phyloP scores from a whole-genome alignment of 345 rosid species.

The Pistacia integerrima region DNA sequence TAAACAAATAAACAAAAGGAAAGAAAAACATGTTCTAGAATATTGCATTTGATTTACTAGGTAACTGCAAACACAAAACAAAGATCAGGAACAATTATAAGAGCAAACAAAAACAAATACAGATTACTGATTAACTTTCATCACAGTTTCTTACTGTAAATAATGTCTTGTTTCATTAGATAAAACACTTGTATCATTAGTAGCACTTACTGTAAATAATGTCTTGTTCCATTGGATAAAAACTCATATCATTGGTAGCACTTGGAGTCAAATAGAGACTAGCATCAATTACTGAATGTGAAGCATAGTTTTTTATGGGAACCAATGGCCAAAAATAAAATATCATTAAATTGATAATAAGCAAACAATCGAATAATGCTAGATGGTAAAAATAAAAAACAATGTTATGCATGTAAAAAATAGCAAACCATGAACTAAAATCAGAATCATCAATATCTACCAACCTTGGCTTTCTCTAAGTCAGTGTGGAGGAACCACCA shows the following conservation, averaged over 20 bases:
- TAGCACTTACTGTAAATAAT: not conserved
- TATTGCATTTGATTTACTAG: too few relatives aligned
- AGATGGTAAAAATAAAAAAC: not conserved
- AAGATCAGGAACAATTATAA: too few relatives aligned
- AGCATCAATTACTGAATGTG: not conserved
- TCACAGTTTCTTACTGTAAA: too few relatives aligned
- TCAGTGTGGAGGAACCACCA: constrained; percentile 93
- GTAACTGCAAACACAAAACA: too few relatives aligned
- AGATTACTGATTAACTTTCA: too few relatives aligned
- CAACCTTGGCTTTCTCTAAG: constrained; percentile 36
- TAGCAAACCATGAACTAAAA: not conserved
- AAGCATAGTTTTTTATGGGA: not conserved
- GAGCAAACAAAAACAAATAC: too few relatives aligned
- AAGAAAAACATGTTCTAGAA: too few relatives aligned
- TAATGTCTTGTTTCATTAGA: not conserved
- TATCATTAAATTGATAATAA: too few relatives aligned
- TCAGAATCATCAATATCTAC: constrained; percentile 18
- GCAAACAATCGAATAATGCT: not conserved
- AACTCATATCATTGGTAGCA: not conserved
- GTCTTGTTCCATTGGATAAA: not conserved
- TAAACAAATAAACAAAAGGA: too few relatives aligned
- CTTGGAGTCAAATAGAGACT: not conserved
- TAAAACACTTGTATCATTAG: not conserved
- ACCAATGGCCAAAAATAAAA: not conserved
- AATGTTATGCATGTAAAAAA: not conserved